Percentiles rank a stretch among this genome's conserved stretches.
These are phyloP conservation scores for Raddia distichophylla DNA, from an alignment of 176 grass and related monocot genomes.

Conservation along the genomic window DNA sequence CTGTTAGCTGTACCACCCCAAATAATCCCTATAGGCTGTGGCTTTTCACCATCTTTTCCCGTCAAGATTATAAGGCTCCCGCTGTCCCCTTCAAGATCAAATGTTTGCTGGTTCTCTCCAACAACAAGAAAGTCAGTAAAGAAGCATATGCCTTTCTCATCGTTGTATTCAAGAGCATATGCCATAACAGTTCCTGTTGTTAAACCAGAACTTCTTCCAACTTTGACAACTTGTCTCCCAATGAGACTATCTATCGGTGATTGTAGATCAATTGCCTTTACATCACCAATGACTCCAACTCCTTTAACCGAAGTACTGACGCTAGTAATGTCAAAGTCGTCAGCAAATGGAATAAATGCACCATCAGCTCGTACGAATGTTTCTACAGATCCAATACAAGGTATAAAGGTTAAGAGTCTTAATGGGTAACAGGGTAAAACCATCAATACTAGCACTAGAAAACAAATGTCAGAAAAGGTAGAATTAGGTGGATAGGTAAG, in stretches of 20 bases:
- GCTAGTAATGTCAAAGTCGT: slow-evolving; percentile 68
- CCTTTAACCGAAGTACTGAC: slow-evolving; percentile 83
- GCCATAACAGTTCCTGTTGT: slow-evolving; percentile 88
- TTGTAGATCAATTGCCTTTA: slow-evolving; percentile 87
- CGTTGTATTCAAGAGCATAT: slow-evolving; percentile 96
- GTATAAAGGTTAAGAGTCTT: slow-evolving; percentile 13
- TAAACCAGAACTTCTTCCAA: slow-evolving; percentile 93
- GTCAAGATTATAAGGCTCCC: slow-evolving; percentile 94
- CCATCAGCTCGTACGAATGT: slow-evolving; percentile 94
- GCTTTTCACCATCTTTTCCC: slow-evolving; percentile 72
- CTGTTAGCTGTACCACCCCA: slow-evolving; percentile 97
- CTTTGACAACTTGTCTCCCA: slow-evolving; percentile 88
- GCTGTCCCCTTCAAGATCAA: slow-evolving; percentile 97
- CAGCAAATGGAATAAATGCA: slow-evolving; percentile 89
- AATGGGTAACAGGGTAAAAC: slow-evolving; percentile 27
- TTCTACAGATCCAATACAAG: slow-evolving; percentile 63
- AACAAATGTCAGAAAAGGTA: not conserved
- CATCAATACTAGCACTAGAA: slow-evolving; percentile 35
- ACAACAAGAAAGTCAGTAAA: slow-evolving; percentile 98
- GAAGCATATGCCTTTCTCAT: slow-evolving; percentile 98
- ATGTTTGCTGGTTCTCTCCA: slow-evolving; percentile 98
- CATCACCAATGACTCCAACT: slow-evolving; percentile 77
- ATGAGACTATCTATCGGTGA: slow-evolving; percentile 79
- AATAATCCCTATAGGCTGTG: slow-evolving; percentile 93
- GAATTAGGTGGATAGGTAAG: not conserved